Evolutionary conservation across 306 rosid genomes (phyloP), one percentile per base, ranked within the genome.

Genomic region (Sicyos baderoa): DNA sequence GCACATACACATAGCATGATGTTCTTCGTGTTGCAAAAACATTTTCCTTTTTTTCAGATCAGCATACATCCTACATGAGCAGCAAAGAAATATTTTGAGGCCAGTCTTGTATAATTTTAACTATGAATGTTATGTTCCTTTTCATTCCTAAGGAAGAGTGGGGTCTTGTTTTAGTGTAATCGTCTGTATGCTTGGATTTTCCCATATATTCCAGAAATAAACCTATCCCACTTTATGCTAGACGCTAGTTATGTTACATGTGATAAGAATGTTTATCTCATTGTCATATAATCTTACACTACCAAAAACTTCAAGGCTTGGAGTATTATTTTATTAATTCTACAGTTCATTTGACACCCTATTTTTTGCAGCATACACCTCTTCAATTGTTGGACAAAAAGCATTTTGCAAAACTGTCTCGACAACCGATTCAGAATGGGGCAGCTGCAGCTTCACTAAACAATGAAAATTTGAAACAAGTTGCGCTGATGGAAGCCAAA

Each of bases 341-440:
- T 42, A 64, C 53, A 64, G 35, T 42, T 64, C 53, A 11, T 18
- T 18, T 63, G 53, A 61, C 53, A 44, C 32, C 35, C 25, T 22
- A 70, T 75, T 21, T 79, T 58, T 22, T 74, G 75, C 91, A 93
- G 98, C 78, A 88, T 60, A 88, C 90, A 16, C 94, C 96, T 60
- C 88, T 89, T 72, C 95, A 89, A 68, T 86, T 81, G 83, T 77
- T 93, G 87, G 94, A 93, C 64, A 90, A 72, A 81, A 93, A 93
- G 75, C 96, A 93, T 78, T 88, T 89, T 79, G 91, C 86, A 6
- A 93, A 86, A 82, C 91, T 85, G 51, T 74, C 86, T 7, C 88
- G 76, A n/a, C 78, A 77, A 48, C 71, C 74, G 69, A 81, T 74
- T 55, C 84, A 81, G 65, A 88, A 83, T 54, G 83, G 91, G 78